Percentiles rank a stretch among this genome's conserved stretches.
Conservation (phyloP, 345 rosid species). For the Rubroshorea leprosula region DNA sequence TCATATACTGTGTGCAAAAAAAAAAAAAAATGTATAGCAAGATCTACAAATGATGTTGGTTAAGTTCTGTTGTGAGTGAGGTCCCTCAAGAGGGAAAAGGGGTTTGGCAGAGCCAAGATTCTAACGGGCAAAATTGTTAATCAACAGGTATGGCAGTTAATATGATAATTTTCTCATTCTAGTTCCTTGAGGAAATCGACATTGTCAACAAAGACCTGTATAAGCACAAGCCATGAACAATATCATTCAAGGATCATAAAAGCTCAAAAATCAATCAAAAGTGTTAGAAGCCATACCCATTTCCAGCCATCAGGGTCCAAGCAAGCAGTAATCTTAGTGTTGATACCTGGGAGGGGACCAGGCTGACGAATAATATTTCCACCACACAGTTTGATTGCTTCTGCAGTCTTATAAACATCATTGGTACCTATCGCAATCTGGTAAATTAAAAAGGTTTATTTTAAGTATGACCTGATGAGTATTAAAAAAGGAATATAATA, state of each 20-base stretch:
- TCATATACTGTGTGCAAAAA: not conserved
- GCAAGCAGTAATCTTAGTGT: conserved; percentile 89
- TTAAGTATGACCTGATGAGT: not conserved
- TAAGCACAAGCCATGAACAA: not conserved
- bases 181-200: conserved; percentile 8
- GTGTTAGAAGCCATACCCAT: conserved; percentile 40
- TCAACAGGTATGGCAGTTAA: not conserved
- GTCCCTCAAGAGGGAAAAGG: not conserved
- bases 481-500: not conserved
- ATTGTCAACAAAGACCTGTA: conserved; percentile 11
- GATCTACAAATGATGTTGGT: conserved; percentile 1
- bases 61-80: not conserved
- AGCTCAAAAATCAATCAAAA: not conserved
- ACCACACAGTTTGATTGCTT: conserved; percentile 68
- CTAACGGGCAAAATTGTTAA: too few relatives aligned
- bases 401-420: conserved; percentile 91
- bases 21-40: not conserved
- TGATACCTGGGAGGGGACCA: conserved; percentile 91
- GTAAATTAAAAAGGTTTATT: conserved; percentile 8
- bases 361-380: conserved; percentile 85
- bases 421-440: conserved; percentile 94
- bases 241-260: not conserved
- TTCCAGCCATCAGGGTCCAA: conserved; percentile 98
- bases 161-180: conserved; percentile 1
- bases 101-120: not conserved